Base-by-base conservation (phyloP, 768 basidiomycete species). In the Panaeolus cyanescens region DNA sequence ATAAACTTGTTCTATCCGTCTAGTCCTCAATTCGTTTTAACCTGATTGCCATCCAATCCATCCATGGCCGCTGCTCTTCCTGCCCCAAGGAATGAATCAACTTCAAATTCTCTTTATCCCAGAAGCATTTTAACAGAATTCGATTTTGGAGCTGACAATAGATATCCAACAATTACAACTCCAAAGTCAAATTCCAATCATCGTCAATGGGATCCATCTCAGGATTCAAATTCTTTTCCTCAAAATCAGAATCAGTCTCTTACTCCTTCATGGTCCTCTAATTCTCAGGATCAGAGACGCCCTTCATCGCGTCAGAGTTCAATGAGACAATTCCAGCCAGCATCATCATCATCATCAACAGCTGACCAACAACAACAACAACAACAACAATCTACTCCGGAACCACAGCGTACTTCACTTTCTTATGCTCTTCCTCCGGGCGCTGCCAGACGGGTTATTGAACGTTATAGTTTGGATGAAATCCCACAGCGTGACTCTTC, bases 101-200 rank as follows among this genome's bases (percentile, higher is more conserved):
- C 73, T 32, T 66, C 77, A 30, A 72, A 71, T 66, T 68, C 79
- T 61, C 71, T 82, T 63, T 87, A 86, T 73, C 77, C 86, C 55
- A 80, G 79, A 67, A 75, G 80, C 39, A 78, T 89, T 61, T 80
- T 87, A 71, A 76, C 83, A 59, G 88, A 88, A 60, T 78, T 85
- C 63, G 85, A 87, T 73, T 82, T 85, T 71, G 79, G 81, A 28
- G 25, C 45, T 67, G 89, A 89, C 77, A 83, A 82, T 69, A 80
- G 88, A 69, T 88, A 89, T 62, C 77, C 78, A 19, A 68, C 78
- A 30, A 60, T 77, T 50, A 59, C 71, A 54, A 39, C 67, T 45
- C 33, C 63, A 59, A 65, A 57, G 40, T 59, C 57, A 33, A 66
- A 62, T 60, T 55, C 63, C 55, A 32, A 61, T 31, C 65, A 67